A percentile compares a stretch with the other conserved stretches of the same genome.
These are phyloP conservation scores for Penicillium riverlandense DNA, from an alignment of 495 filamentous ascomycete genomes.

Conservation along the genomic window DNA sequence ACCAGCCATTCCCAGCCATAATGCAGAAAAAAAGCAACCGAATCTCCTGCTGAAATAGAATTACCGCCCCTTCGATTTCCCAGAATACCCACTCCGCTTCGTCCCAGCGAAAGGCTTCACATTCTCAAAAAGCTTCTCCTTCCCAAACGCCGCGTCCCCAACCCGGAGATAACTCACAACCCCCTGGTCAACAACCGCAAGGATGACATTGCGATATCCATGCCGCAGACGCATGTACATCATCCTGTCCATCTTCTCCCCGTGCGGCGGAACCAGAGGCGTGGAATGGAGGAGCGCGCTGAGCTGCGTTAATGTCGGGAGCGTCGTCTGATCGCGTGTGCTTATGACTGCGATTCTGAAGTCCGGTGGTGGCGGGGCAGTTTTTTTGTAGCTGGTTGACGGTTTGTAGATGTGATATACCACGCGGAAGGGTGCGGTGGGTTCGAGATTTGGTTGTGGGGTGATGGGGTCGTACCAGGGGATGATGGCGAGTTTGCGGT, in stretches of 20 bases:
- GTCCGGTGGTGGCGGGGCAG: constrained; percentile 66
- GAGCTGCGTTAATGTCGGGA: constrained; percentile 69
- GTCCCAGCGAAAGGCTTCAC: constrained; percentile 16
- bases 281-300: constrained; percentile 58
- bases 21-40: too few species aligned
- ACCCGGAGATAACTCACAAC: constrained; percentile 81
- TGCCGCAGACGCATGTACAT: constrained; percentile 72
- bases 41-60: neutral
- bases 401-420: constrained; percentile 79
- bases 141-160: constrained; percentile 70
- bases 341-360: constrained; percentile 76
- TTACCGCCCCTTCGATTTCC: constrained; percentile 32
- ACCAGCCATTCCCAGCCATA: too few species aligned
- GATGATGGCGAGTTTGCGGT: constrained; percentile 66
- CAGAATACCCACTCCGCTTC: constrained; percentile 28
- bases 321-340: constrained; percentile 53
- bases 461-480: constrained; percentile 59
- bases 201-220: constrained; percentile 72
- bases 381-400: constrained; percentile 62
- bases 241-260: constrained; percentile 41
- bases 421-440: constrained; percentile 53
- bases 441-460: constrained; percentile 7
- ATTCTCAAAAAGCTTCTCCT: constrained; percentile 59
- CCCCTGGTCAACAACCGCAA: constrained; percentile 86
- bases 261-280: constrained; percentile 54